Evolutionary conservation across 1,284 basidiomycete species (phyloP).

Genomic region (Schizophyllum amplum): DNA sequence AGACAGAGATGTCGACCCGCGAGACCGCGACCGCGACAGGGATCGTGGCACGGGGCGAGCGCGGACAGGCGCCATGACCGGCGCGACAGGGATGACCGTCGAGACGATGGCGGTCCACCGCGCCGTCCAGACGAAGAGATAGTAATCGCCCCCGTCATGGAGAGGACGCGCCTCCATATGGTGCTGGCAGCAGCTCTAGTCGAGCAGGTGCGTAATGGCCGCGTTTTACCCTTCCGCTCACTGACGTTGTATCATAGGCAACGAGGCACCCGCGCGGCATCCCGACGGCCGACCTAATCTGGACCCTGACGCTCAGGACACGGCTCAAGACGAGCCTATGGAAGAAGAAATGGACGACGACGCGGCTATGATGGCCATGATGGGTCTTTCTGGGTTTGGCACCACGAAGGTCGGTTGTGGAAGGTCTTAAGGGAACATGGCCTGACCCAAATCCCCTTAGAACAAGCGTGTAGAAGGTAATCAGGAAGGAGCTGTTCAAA

Average conservation of each 20-base stretch:
- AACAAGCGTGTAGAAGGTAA: constrained; percentile 77
- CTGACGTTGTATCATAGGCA: not conserved
- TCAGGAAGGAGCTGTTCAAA: constrained; percentile 63
- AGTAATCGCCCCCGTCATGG: constrained; percentile 22
- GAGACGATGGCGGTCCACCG: constrained; percentile 11
- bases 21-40: constrained; percentile 28
- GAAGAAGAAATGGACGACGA: constrained; percentile 72
- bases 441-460: constrained; percentile 28
- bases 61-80: constrained; percentile 21
- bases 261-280: constrained; percentile 19
- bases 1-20: constrained; percentile 22
- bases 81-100: constrained; percentile 30
- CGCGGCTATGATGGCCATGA: constrained; percentile 80
- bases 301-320: constrained; percentile 26
- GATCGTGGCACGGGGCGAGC: constrained; percentile 24
- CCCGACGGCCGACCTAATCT: constrained; percentile 21
- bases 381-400: constrained; percentile 87
- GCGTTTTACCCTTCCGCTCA: not conserved
- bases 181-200: constrained; percentile 4
- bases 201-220: not conserved
- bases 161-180: constrained; percentile 7
- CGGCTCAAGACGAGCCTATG: constrained; percentile 20
- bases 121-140: constrained; percentile 22
- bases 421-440: not conserved
- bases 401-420: constrained; percentile 69